These are phyloP conservation scores for Moesziomyces sp. DNA, from an alignment of 1,284 basidiomycete genomes.

Conservation along the genomic window DNA sequence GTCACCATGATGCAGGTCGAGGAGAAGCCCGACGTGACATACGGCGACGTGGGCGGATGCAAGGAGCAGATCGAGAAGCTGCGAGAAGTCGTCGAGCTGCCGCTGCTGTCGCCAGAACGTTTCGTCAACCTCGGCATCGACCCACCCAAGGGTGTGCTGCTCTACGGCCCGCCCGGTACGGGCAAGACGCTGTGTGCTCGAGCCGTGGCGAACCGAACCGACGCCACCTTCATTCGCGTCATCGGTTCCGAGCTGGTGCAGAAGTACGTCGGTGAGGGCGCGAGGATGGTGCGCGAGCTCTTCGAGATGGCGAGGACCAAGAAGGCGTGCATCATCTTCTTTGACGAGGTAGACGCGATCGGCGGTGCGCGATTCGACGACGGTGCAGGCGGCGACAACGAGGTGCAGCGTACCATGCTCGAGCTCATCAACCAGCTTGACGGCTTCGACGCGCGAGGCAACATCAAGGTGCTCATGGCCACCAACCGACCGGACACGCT, in stretches of 20 bases:
- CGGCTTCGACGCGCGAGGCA: slow-evolving; percentile 97
- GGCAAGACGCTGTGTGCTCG: slow-evolving; percentile 98
- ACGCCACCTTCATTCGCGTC: slow-evolving; percentile 98
- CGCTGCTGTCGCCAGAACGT: slow-evolving; percentile 87
- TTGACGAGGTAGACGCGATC: slow-evolving; percentile 97
- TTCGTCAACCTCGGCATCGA: slow-evolving; percentile 99
- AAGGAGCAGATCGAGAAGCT: slow-evolving; percentile 99
- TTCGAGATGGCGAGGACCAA: slow-evolving; percentile 99
- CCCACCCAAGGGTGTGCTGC: slow-evolving; percentile 96
- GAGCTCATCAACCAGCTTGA: slow-evolving; percentile 99
- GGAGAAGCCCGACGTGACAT: slow-evolving; percentile 98
- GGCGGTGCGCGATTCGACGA: slow-evolving; percentile 99
- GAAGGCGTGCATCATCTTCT: slow-evolving; percentile 99
- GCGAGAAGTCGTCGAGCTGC: slow-evolving; percentile 96
- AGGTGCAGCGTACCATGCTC: slow-evolving; percentile 99
- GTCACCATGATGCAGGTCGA: slow-evolving; percentile 99
- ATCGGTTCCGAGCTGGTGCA: slow-evolving; percentile 99
- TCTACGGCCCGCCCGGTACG: slow-evolving; percentile 95
- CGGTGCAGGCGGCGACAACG: slow-evolving; percentile 98
- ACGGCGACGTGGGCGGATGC: slow-evolving; percentile 97
- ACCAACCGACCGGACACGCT: slow-evolving; percentile 98
- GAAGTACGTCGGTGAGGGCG: slow-evolving; percentile 99
- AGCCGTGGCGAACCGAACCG: slow-evolving; percentile 97
- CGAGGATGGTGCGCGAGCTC: slow-evolving; percentile 96
- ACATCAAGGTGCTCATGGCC: slow-evolving; percentile 99